Percentiles rank a stretch among this genome's conserved stretches.
Evolutionary conservation across 106 monocot species (phyloP).

Genomic region (Dioscorea zingiberensis): DNA sequence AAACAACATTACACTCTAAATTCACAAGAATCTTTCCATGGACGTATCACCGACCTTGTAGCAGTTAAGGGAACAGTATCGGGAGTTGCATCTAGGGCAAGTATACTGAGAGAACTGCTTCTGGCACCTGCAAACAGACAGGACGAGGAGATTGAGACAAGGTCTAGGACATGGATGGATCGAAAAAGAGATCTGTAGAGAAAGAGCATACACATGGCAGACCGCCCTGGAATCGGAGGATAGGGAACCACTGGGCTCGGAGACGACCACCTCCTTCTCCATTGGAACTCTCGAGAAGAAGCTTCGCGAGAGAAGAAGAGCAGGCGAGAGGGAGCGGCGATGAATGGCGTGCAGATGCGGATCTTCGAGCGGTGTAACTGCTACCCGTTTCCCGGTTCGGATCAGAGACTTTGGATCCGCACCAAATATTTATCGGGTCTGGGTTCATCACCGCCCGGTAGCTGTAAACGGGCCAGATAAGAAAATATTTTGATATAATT

Average conservation of each 20-base stretch:
- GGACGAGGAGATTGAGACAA: neutral
- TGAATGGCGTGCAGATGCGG: too few species aligned
- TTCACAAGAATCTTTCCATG: neutral
- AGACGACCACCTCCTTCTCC: constrained; percentile 24
- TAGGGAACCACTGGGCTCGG: constrained; percentile 9
- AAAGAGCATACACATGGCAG: constrained; percentile 66
- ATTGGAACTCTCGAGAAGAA: too few species aligned
- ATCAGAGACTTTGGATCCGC: too few species aligned
- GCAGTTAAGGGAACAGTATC: constrained; percentile 91
- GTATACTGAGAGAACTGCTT: constrained; percentile 94
- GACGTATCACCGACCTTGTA: constrained; percentile 54
- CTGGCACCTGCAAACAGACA: constrained; percentile 59
- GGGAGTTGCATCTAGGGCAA: constrained; percentile 84
- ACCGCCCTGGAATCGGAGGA: constrained; percentile 41
- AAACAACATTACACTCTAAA: too few species aligned
- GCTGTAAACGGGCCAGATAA: too few species aligned
- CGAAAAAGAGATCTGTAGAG: neutral
- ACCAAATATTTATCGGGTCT: too few species aligned
- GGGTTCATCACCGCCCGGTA: too few species aligned
- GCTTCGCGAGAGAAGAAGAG: too few species aligned
- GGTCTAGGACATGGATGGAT: neutral
- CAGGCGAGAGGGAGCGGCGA: too few species aligned
- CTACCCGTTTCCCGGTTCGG: too few species aligned
- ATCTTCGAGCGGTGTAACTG: too few species aligned
- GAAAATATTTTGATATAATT: too few species aligned